Evolutionary conservation across 805 yeast species (phyloP).

Genomic region (Pichia occidentalis): DNA sequence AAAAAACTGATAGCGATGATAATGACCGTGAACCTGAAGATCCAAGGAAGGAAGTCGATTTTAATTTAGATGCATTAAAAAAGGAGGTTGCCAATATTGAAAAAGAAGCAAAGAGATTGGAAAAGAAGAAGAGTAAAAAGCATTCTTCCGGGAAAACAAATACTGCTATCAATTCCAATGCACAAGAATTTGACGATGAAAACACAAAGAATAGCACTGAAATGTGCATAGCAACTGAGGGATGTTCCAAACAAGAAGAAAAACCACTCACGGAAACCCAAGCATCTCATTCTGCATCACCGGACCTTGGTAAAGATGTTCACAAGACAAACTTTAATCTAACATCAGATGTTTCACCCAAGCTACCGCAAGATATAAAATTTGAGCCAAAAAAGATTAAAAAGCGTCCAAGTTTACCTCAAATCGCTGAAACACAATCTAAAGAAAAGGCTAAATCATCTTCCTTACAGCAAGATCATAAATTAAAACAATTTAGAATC

Average conservation of each 20-base stretch:
- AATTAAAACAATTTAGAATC: conserved; percentile 14
- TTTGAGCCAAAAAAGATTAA: conserved; percentile 1
- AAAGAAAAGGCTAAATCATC: neutral
- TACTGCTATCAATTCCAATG: no score
- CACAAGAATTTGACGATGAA: no score
- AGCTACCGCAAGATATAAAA: neutral
- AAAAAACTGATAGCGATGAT: neutral
- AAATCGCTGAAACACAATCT: conserved; percentile 6
- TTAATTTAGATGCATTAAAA: conserved; percentile 40
- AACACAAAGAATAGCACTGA: neutral
- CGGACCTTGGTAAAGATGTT: neutral
- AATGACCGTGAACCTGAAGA: no score
- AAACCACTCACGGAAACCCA: neutral
- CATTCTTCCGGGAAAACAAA: no score
- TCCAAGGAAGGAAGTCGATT: conserved; percentile 29
- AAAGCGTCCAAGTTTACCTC: conserved; percentile 9
- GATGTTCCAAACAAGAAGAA: neutral
- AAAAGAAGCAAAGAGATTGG: conserved; percentile 25
- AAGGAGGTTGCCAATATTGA: conserved; percentile 42
- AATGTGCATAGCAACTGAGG: no score
- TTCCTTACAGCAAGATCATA: neutral
- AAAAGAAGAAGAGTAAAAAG: conserved; percentile 9
- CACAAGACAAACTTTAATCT: conserved; percentile 5
- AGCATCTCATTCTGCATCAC: neutral
- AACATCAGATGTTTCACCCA: neutral